Percentiles rank a stretch among this genome's conserved stretches.
Evolutionary conservation across 202 grass and related monocot genomes (phyloP).

Genomic region (Saccharum hybrid): DNA sequence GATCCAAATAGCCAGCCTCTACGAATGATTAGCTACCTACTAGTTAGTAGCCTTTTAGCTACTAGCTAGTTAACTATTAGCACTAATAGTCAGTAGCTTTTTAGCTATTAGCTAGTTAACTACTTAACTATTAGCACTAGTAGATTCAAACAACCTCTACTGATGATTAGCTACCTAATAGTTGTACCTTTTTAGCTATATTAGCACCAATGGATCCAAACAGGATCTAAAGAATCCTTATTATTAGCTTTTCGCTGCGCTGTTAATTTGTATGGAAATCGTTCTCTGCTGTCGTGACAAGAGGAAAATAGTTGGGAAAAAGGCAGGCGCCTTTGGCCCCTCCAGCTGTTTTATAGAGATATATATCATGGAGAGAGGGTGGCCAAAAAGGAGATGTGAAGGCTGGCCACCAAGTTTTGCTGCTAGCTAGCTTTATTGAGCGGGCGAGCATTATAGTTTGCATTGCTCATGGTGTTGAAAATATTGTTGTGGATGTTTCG

Average conservation of each 20-base stretch:
- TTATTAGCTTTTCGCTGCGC: not conserved
- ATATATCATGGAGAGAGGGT: not conserved
- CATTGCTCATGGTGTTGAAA: slow-evolving; percentile 28
- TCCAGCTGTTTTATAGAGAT: slow-evolving; percentile 49
- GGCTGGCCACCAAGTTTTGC: slow-evolving; percentile 25
- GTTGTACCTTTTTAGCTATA: too few species aligned
- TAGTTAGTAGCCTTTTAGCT: too few species aligned
- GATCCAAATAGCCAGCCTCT: too few species aligned
- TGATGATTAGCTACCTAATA: too few species aligned
- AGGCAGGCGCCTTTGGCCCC: slow-evolving; percentile 37
- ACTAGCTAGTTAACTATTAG: too few species aligned
- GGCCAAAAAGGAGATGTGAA: slow-evolving; percentile 40
- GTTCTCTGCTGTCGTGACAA: slow-evolving; percentile 48
- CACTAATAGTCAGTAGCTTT: too few species aligned
- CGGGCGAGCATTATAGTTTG: not conserved
- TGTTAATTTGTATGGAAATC: slow-evolving; percentile 36
- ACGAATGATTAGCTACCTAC: too few species aligned
- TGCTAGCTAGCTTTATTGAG: not conserved
- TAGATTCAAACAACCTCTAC: too few species aligned
- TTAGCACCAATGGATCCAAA: not conserved
- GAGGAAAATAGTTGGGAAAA: slow-evolving; percentile 32
- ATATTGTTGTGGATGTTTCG: slow-evolving; percentile 25
- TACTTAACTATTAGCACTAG: not conserved
- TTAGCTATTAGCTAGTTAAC: not conserved
- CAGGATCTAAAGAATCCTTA: not conserved